Evolutionary conservation across 257 asterid species (phyloP).

Genomic region (Plantago major): DNA sequence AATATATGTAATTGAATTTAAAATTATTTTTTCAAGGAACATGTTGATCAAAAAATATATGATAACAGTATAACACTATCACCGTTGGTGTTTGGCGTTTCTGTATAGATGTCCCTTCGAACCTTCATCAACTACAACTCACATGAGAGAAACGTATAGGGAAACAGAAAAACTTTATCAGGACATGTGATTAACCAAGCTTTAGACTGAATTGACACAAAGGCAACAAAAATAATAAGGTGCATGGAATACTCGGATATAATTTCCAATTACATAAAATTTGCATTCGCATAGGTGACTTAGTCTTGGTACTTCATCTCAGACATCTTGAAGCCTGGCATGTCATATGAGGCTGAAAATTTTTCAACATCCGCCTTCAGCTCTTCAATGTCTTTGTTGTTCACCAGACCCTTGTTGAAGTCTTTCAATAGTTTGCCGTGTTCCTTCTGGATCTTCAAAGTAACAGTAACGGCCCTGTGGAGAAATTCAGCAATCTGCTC

Average conservation of each 20-base stretch:
- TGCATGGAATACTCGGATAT: no score
- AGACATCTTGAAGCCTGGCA: constrained; percentile 89
- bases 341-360: constrained; percentile 72
- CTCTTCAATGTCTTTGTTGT: constrained; percentile 84
- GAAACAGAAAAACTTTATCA: not conserved
- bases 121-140: no score
- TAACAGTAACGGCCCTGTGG: constrained; percentile 71
- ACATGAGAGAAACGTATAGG: no score
- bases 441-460: constrained; percentile 86
- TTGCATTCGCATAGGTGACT: constrained; percentile 6
- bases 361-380: constrained; percentile 93
- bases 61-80: no score
- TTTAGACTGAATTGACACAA: not conserved
- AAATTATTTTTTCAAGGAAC: no score
- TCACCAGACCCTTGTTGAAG: constrained; percentile 84
- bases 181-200: not conserved
- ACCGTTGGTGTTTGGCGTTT: no score
- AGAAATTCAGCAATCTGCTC: constrained; percentile 95
- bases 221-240: constrained; percentile 4
- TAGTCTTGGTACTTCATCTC: constrained; percentile 89
- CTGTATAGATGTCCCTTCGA: no score
- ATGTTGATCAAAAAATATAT: no score
- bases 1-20: no score
- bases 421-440: constrained; percentile 87
- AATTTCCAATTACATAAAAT: constrained; percentile 12